These are phyloP conservation scores for Porphyra umbilicalis DNA, from an alignment of 31 red algal genomes.

Conservation along the genomic window DNA sequence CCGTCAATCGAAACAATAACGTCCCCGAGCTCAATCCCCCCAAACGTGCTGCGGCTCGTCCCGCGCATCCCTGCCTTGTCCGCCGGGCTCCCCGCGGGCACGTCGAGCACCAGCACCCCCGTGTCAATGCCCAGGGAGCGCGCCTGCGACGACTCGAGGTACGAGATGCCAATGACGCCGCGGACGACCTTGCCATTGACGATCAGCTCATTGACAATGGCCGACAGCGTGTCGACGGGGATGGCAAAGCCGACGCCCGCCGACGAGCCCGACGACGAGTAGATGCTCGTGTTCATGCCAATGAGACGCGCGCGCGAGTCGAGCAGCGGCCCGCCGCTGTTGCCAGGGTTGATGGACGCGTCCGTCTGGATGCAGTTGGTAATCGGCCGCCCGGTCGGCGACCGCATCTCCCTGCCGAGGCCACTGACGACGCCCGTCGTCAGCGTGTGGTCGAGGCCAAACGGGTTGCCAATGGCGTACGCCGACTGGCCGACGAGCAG, in stretches of 20 bases:
- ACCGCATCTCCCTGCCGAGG: conserved; percentile 83
- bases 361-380: conserved; percentile 98
- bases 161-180: conserved; percentile 91
- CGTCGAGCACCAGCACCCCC: conserved; percentile 92
- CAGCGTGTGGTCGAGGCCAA: conserved; percentile 91
- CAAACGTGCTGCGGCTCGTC: conserved; percentile 68
- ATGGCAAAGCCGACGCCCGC: conserved; percentile 98
- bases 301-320: conserved; percentile 83
- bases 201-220: conserved; percentile 80
- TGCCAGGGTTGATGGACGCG: conserved; percentile 95
- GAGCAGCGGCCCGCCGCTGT: conserved; percentile 94
- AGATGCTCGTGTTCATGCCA: conserved; percentile 98
- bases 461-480: conserved; percentile 99
- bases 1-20: conserved; percentile 86
- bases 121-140: conserved; percentile 63
- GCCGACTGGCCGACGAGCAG: conserved; percentile 87
- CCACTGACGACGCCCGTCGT: conserved; percentile 86
- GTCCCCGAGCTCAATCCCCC: conserved; percentile 82
- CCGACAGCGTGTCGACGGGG: conserved; percentile 86
- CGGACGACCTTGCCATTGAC: conserved; percentile 83
- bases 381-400: conserved; percentile 80
- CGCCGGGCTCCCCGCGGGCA: conserved; percentile 59
- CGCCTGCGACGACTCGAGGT: conserved; percentile 90
- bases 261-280: conserved; percentile 75
- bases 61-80: conserved; percentile 79